Evolutionary conservation across 768 basidiomycete species (phyloP).

Genomic region (Austroboletus eburneus): DNA sequence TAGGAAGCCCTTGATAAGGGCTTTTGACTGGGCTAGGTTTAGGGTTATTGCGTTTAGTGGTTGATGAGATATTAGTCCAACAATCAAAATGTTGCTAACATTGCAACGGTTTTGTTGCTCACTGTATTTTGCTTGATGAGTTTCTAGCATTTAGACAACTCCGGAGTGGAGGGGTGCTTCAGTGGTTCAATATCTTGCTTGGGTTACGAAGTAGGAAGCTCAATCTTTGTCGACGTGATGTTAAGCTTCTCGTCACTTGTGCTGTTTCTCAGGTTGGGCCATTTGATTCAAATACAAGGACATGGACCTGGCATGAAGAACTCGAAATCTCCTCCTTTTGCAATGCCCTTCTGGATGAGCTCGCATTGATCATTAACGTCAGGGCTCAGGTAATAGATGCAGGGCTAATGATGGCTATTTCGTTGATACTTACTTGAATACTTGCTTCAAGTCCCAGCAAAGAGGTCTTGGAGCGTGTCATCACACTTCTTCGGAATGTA

Average conservation of each 20-base stretch:
- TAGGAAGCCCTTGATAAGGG: too few relatives aligned
- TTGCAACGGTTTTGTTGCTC: too few relatives aligned
- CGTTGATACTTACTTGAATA: conserved; percentile 19
- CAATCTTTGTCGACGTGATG: not conserved
- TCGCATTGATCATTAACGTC: not conserved
- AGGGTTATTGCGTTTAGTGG: too few relatives aligned
- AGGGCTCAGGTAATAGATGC: conserved; percentile 17
- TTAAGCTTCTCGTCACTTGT: not conserved
- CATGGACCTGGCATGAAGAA: not conserved
- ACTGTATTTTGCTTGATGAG: not conserved
- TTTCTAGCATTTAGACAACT: not conserved
- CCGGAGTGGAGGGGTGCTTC: not conserved
- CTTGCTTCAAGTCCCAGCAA: not conserved
- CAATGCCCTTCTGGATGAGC: not conserved
- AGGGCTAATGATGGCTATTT: conserved; percentile 25
- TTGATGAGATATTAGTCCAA: too few relatives aligned
- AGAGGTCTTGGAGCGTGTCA: not conserved
- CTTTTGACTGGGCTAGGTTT: too few relatives aligned
- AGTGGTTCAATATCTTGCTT: not conserved
- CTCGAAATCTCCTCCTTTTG: not conserved
- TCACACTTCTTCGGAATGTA: not conserved
- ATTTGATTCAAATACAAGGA: conserved; percentile 10
- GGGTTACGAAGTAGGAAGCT: not conserved
- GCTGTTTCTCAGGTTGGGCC: conserved; percentile 11
- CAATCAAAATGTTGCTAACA: too few relatives aligned